Conservation (phyloP, 106 monocot genomes). For the Dendrobium huoshanense region DNA sequence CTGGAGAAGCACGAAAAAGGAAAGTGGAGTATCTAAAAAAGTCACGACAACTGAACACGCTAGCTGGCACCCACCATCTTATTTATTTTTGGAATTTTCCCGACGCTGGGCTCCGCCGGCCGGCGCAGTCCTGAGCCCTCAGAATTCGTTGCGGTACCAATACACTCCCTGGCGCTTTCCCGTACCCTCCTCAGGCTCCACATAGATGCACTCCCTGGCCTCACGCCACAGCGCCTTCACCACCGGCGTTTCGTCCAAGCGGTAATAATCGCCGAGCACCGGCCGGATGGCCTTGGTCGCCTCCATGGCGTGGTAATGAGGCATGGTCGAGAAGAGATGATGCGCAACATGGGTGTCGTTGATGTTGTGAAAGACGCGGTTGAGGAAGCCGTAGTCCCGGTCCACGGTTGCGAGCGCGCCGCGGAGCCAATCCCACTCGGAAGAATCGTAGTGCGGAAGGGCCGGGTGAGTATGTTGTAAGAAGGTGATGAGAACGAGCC, state of each 20-base stretch:
- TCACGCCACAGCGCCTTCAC: conserved; percentile 30
- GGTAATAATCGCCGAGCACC: conserved; percentile 30
- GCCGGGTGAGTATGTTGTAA: conserved; percentile 64
- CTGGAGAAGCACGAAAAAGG: too few species aligned
- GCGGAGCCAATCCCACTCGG: conserved; percentile 68
- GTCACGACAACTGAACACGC: too few species aligned
- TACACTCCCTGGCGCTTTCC: conserved; percentile 15
- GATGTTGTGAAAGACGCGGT: conserved; percentile 46
- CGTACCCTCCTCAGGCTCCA: conserved; percentile 10
- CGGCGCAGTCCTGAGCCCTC: background rate
- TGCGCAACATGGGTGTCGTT: conserved; percentile 45
- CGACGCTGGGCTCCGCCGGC: background rate
- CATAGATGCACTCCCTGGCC: conserved; percentile 29
- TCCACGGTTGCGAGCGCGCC: conserved; percentile 62
- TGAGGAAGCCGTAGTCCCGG: conserved; percentile 34
- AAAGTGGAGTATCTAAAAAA: too few species aligned
- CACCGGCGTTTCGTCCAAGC: conserved; percentile 24
- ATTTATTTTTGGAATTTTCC: background rate
- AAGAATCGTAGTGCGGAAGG: conserved; percentile 48
- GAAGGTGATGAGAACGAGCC: conserved; percentile 47
- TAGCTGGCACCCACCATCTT: too few species aligned
- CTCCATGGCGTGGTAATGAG: conserved; percentile 60
- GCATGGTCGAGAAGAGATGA: conserved; percentile 52
- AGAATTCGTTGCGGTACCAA: conserved; percentile 29
- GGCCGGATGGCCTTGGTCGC: conserved; percentile 43